phyloP scores from a whole-genome alignment of 331 rosid genomes.

The Malus hybrid region DNA sequence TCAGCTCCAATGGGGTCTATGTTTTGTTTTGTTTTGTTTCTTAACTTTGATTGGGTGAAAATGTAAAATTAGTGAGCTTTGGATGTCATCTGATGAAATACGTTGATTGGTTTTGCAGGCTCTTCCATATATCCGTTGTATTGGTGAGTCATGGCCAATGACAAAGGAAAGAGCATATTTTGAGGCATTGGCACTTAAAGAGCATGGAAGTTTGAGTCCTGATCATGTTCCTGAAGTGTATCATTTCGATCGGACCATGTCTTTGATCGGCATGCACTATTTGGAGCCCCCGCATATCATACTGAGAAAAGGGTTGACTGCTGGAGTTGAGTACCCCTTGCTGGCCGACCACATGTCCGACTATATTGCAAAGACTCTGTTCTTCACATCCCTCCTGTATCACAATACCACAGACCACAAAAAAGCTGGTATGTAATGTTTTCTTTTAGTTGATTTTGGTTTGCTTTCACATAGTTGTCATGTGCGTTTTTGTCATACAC shows the following conservation, averaged over 20 bases:
- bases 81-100: not conserved
- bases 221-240: constrained; percentile 77
- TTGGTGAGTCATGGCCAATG: constrained; percentile 98
- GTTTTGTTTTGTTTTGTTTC: not conserved
- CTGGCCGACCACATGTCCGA: constrained; percentile 69
- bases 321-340: constrained; percentile 68
- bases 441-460: not conserved
- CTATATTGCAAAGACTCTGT: constrained; percentile 73
- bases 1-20: not conserved
- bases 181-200: constrained; percentile 58
- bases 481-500: not conserved
- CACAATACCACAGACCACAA: constrained; percentile 64
- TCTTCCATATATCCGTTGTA: constrained; percentile 73
- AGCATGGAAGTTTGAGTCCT: constrained; percentile 46
- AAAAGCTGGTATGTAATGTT: constrained; percentile 43
- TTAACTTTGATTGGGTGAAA: not conserved
- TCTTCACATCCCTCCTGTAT: constrained; percentile 65
- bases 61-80: not conserved
- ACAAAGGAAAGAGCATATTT: constrained; percentile 89
- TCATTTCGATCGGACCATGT: constrained; percentile 81
- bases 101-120: constrained; percentile 38
- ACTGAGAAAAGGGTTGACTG: constrained; percentile 80
- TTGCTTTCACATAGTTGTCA: not conserved
- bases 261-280: constrained; percentile 83
- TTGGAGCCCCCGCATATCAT: constrained; percentile 89